Evolutionary conservation across 768 basidiomycete species (phyloP).

Genomic region (Suillus sp.): DNA sequence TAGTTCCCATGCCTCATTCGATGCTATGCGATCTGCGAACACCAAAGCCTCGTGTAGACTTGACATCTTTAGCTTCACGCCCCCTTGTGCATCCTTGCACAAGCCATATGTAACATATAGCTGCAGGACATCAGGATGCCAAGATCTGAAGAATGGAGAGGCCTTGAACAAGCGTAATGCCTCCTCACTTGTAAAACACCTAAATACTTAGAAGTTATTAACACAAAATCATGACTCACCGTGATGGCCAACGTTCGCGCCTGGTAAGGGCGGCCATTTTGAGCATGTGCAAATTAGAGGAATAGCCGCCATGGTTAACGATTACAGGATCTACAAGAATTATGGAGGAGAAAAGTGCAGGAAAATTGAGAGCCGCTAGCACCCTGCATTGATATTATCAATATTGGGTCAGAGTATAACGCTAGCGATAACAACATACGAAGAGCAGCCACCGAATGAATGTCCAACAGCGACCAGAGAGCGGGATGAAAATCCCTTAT

Average conservation of each 20-base stretch:
- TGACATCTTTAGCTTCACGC: constrained; percentile 65
- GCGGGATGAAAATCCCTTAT: constrained; percentile 51
- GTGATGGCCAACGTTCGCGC: constrained; percentile 63
- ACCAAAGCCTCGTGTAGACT: constrained; percentile 63
- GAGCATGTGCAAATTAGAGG: not conserved
- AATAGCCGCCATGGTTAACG: constrained; percentile 19
- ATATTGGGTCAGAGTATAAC: constrained; percentile 7
- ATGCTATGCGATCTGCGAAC: constrained; percentile 48
- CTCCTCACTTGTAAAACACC: constrained; percentile 49
- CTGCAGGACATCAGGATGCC: constrained; percentile 66
- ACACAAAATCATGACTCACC: constrained; percentile 38
- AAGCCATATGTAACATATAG: constrained; percentile 64
- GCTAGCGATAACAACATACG: constrained; percentile 46
- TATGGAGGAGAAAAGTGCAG: constrained; percentile 69
- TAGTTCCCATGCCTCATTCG: constrained; percentile 31
- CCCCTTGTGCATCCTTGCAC: constrained; percentile 33
- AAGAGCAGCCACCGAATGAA: constrained; percentile 80
- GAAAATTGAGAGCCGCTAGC: constrained; percentile 64
- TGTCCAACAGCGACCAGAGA: constrained; percentile 77
- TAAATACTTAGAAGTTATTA: not conserved
- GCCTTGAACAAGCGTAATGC: constrained; percentile 51
- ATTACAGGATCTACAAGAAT: constrained; percentile 83
- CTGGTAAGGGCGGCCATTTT: constrained; percentile 47
- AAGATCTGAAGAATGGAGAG: constrained; percentile 67
- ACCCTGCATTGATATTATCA: constrained; percentile 39